Percentiles rank a stretch among this genome's conserved stretches.
Conservation (phyloP, 345 rosid species). For the Linum usitatissimum region DNA sequence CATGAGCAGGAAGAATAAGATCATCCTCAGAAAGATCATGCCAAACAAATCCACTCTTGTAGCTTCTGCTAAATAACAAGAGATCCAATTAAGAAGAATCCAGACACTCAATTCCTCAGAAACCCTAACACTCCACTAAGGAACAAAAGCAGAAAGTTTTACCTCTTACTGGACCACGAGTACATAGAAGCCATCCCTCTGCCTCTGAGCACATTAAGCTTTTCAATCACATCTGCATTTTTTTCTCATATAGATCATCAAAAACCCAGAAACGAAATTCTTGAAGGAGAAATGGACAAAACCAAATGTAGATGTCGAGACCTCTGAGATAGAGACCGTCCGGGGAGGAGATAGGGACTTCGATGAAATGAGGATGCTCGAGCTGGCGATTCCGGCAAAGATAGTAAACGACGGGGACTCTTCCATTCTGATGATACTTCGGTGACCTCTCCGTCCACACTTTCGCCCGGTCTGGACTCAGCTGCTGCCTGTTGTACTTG, state of each 20-base stretch:
- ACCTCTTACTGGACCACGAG: conserved; percentile 94
- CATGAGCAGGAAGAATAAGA: conserved; percentile 72
- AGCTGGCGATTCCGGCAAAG: conserved; percentile 84
- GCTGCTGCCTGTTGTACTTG: conserved; percentile 49
- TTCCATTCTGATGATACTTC: conserved; percentile 55
- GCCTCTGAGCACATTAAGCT: conserved; percentile 86
- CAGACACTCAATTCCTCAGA: not conserved
- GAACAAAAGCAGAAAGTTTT: not conserved
- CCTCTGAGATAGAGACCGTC: conserved; percentile 78
- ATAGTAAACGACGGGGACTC: conserved; percentile 80
- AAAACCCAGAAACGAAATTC: not conserved
- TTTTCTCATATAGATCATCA: not conserved
- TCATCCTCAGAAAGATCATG: conserved; percentile 88
- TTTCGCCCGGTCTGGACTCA: conserved; percentile 91
- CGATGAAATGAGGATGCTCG: conserved; percentile 99
- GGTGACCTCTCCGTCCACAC: conserved; percentile 96
- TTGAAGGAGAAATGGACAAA: not conserved
- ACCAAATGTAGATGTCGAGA: conserved; percentile 8
- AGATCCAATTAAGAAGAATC: not conserved
- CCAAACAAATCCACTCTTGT: conserved; percentile 96
- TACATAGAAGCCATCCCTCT: conserved; percentile 88
- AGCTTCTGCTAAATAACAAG: conserved; percentile 48
- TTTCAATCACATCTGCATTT: conserved; percentile 63
- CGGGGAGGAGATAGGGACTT: conserved; percentile 63
- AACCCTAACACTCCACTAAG: conserved; percentile 6